A percentile compares a stretch with the other conserved stretches of the same genome.
Evolutionary conservation across 139 green algal genomes (phyloP).

Genomic region (Haematococcus sp.): DNA sequence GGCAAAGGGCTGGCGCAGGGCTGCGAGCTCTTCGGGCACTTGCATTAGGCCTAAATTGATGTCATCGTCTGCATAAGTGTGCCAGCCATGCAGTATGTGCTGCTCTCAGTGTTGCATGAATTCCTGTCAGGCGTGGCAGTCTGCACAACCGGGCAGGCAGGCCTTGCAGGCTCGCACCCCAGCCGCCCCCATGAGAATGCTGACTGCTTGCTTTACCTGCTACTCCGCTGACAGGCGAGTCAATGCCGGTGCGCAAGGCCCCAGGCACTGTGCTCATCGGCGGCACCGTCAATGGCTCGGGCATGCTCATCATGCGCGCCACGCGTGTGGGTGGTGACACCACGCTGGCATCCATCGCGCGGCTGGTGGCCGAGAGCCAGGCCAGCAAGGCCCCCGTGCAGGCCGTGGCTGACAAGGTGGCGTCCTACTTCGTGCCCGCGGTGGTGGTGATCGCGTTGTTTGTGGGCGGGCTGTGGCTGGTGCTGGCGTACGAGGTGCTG

Average conservation of each 20-base stretch:
- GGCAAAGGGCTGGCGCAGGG: not conserved
- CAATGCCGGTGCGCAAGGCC: conserved; percentile 14
- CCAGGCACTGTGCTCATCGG: conserved; percentile 61
- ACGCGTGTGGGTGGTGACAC: conserved; percentile 55
- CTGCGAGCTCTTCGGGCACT: too few species aligned
- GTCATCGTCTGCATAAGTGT: too few species aligned
- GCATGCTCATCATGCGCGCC: conserved; percentile 44
- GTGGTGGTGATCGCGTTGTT: conserved; percentile 52
- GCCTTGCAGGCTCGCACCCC: too few species aligned
- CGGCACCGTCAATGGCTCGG: conserved; percentile 84
- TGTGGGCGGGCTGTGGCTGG: conserved; percentile 28
- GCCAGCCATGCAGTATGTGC: too few species aligned
- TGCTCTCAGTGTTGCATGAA: too few species aligned
- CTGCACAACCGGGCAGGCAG: too few species aligned
- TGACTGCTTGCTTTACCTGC: too few species aligned
- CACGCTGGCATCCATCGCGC: conserved; percentile 85
- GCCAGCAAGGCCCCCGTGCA: conserved; percentile 95
- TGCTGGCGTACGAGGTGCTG: conserved; percentile 5
- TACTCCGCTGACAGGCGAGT: conserved; percentile 78
- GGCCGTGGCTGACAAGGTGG: conserved; percentile 45
- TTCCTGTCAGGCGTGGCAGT: too few species aligned
- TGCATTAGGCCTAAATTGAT: too few species aligned
- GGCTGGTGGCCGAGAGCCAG: conserved; percentile 90
- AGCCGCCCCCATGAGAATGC: too few species aligned
- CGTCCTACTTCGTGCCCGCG: conserved; percentile 84